Evolutionary conservation across 2,329 filamentous ascomycete species (phyloP).

Genomic region (Fusarium sp.): DNA sequence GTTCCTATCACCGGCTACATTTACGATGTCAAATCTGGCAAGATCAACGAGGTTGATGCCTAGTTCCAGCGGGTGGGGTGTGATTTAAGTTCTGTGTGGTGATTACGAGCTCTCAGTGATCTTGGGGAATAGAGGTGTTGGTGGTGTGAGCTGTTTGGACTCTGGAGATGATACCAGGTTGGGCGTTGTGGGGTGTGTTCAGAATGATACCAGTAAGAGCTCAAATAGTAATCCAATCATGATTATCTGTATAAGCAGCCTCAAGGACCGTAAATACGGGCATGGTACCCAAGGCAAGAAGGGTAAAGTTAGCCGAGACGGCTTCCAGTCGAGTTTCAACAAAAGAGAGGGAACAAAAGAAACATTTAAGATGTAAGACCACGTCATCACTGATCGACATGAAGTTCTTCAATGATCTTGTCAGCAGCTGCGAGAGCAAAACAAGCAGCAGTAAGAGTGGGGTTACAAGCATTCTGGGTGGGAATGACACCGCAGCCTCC

Average conservation of each 20-base stretch:
- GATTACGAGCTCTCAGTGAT: not conserved
- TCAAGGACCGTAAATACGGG: not conserved
- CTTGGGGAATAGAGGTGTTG: too few species aligned
- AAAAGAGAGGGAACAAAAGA: not conserved
- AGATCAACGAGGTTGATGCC: constrained; percentile 45
- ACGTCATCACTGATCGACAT: not conserved
- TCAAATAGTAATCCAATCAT: not conserved
- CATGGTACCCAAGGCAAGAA: not conserved
- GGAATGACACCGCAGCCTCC: constrained; percentile 2
- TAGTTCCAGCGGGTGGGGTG: rapidly evolving
- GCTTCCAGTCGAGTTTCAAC: not conserved
- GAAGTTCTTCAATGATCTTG: not conserved
- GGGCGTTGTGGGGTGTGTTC: not conserved
- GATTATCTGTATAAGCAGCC: not conserved
- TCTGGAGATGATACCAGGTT: not conserved
- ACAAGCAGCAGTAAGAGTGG: not conserved
- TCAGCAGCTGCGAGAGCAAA: constrained; percentile 3
- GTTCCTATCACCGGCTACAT: constrained; percentile 75
- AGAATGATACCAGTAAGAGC: not conserved
- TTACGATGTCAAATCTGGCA: constrained; percentile 79
- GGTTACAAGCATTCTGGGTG: not conserved
- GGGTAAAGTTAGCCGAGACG: not conserved
- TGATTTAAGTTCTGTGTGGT: not conserved
- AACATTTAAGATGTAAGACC: not conserved
- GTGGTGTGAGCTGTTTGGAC: not conserved